These are phyloP conservation scores for Aureobasidium subglaciale DNA, from an alignment of 2,329 filamentous ascomycete genomes.

Conservation along the genomic window DNA sequence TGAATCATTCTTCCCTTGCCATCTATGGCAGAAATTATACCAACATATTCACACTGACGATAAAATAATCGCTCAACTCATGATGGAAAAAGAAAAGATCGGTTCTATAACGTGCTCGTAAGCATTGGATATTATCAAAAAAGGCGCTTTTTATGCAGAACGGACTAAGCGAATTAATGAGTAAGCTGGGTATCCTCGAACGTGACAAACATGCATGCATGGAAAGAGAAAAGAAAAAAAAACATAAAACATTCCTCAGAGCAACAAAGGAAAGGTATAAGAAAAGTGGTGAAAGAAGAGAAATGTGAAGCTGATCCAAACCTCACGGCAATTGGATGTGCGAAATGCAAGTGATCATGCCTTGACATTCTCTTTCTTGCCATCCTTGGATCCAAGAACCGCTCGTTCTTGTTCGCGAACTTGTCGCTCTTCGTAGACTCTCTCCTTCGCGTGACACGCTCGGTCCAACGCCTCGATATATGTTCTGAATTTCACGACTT, in stretches of 20 bases:
- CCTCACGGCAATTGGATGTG: too few species aligned
- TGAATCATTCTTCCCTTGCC: too few species aligned
- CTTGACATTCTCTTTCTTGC: constrained; percentile 6
- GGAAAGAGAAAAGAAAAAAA: not conserved
- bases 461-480: constrained; percentile 80
- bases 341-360: not conserved
- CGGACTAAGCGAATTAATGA: not conserved
- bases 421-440: constrained; percentile 42
- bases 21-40: too few species aligned
- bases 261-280: not conserved
- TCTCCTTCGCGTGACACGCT: constrained; percentile 62
- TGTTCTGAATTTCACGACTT: constrained; percentile 94
- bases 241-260: not conserved
- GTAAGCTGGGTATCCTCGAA: constrained; percentile 8
- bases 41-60: too few species aligned
- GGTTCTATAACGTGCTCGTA: not conserved
- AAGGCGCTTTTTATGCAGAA: not conserved
- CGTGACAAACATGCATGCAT: constrained; percentile 1
- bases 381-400: not conserved
- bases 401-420: constrained; percentile 9
- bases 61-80: too few species aligned
- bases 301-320: too few species aligned
- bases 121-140: not conserved
- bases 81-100: too few species aligned
- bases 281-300: not conserved